Conservation (phyloP, 441 rosid species). For the Cnidoscolus chayamansa region DNA sequence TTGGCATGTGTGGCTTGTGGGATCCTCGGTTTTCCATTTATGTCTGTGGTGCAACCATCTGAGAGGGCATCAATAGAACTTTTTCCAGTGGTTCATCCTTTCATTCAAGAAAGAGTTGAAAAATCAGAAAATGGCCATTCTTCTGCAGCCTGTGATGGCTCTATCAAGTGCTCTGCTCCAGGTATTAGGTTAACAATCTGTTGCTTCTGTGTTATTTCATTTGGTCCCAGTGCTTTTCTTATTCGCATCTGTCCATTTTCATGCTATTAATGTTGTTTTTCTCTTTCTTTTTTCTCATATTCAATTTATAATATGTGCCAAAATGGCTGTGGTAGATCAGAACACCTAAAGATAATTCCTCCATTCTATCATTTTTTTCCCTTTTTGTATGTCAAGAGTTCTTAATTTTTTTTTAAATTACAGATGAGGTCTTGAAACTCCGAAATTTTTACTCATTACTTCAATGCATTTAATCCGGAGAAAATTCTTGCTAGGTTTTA, state of each 20-base stretch:
- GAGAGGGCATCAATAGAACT: constrained; percentile 46
- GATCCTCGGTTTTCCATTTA: constrained; percentile 96
- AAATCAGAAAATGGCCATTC: constrained; percentile 20
- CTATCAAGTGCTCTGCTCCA: constrained; percentile 31
- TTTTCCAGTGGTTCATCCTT: constrained; percentile 28
- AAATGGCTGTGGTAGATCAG: background rate
- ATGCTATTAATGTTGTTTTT: background rate
- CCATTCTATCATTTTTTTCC: background rate
- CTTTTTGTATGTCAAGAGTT: too few species aligned
- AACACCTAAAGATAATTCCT: background rate
- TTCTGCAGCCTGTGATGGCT: constrained; percentile 18
- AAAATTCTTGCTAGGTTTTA: background rate
- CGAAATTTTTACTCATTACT: background rate
- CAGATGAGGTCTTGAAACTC: background rate
- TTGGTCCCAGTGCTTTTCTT: background rate
- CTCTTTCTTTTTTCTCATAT: background rate
- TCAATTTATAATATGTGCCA: background rate
- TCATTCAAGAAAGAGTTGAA: constrained; percentile 25
- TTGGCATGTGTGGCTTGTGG: constrained; percentile 96
- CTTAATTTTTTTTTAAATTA: too few species aligned
- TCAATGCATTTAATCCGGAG: background rate
- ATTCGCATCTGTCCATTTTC: background rate
- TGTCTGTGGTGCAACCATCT: constrained; percentile 84
- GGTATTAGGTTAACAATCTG: constrained; percentile 30
- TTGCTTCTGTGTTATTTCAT: background rate